Base-by-base conservation (phyloP, 2,329 filamentous ascomycete species). In the Monosporascus cannonballus region DNA sequence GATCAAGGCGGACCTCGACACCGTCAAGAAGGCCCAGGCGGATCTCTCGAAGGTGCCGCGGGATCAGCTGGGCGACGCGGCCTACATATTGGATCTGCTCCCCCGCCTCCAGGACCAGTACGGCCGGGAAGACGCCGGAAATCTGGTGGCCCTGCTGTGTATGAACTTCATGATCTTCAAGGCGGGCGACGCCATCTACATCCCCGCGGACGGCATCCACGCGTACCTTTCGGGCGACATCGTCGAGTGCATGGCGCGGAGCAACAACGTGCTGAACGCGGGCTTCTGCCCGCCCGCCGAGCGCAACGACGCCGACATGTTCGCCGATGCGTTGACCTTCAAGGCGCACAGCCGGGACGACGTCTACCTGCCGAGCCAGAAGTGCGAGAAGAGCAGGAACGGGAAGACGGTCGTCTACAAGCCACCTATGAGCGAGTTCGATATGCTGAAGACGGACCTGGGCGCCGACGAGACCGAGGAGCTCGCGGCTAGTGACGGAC, bases 161-260 rank as follows among this genome's bases (percentile, higher is more conserved):
- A 90, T 90, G 86, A 92, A 92, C 69, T 91, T 81, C 62, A 64
- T 91, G 49, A 73, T 78, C 1, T 76, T 91, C 8, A 70, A 80
- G 20, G 76, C 85, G 0, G 86, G 87, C 17, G 80, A 89, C 49
- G 79, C 81, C 8, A 76, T 90, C 49, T 89, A 81, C 64, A 85
- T 90, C 17, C 86, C 86, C 0, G 85, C 85, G 1, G 86, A 90
- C 58, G 86, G 85, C 4, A 87, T 89, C 51, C 86, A 90, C 63
- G 86, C 86, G 0, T 90, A 89, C 63, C 73, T 90, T 0, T 78
- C 78, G 4, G 87, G 87, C 3, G 83, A 90, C 64, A 89, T 90
- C 49, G 82, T 90, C 60, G 87, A 90, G 67, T 90, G 86, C 69
- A 90, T 90, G 87, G 87, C 87, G 1, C 78, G 86, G 7, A 84